Conservation (phyloP, 495 filamentous ascomycete species). For the Tuber melanosporum region DNA sequence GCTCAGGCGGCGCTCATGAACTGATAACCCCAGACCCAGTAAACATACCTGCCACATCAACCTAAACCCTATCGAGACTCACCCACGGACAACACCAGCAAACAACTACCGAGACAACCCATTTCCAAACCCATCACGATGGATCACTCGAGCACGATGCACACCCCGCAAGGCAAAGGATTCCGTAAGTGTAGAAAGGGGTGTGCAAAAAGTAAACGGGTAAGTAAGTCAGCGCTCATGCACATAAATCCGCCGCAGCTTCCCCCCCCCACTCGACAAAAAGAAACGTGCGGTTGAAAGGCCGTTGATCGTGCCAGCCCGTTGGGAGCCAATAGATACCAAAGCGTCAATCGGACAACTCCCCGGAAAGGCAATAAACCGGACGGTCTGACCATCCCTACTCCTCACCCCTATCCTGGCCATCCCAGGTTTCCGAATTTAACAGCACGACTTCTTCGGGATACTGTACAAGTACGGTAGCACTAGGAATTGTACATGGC, state of each 20-base stretch:
- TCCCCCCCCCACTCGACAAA: background rate
- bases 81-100: background rate
- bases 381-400: background rate
- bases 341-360: background rate
- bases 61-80: background rate
- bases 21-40: background rate
- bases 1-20: background rate
- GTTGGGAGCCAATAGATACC: background rate
- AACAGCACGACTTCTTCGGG: background rate
- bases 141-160: background rate
- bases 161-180: background rate
- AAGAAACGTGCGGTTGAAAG: background rate
- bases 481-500: background rate
- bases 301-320: background rate
- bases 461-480: background rate
- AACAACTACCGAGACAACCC: background rate
- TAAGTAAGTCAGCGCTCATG: background rate
- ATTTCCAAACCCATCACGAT: background rate
- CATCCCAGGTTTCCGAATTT: background rate
- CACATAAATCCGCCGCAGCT: background rate
- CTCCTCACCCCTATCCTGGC: background rate
- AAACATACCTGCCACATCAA: background rate
- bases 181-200: background rate
- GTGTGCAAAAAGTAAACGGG: background rate
- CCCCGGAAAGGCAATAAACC: background rate